Percentiles rank a stretch among this genome's conserved stretches.
Conservation (phyloP, 305 asterid species). For the Nicotiana rustica region DNA sequence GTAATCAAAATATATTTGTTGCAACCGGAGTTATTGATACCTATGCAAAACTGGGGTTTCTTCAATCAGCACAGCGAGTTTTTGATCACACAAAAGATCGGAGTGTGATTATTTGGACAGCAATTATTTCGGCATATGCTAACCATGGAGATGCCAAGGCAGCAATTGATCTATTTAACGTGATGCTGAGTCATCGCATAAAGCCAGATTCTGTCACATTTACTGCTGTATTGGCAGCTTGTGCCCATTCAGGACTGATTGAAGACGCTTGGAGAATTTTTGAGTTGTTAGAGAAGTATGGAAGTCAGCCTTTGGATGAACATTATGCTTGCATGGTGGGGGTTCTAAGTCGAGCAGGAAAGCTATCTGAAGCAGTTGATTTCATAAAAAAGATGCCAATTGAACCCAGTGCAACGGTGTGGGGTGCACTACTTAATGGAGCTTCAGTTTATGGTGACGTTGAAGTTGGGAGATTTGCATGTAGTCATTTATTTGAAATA, state of each 20-base stretch:
- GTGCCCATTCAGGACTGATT: slow-evolving; percentile 85
- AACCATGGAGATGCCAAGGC: slow-evolving; percentile 73
- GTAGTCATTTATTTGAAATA: slow-evolving; percentile 60
- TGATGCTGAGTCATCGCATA: slow-evolving; percentile 62
- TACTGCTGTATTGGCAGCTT: slow-evolving; percentile 80
- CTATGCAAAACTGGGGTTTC: slow-evolving; percentile 81
- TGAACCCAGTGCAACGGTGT: slow-evolving; percentile 69
- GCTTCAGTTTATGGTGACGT: slow-evolving; percentile 72
- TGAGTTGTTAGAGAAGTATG: slow-evolving; percentile 53
- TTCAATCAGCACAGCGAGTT: slow-evolving; percentile 62
- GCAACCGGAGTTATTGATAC: slow-evolving; percentile 74
- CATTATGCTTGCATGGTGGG: slow-evolving; percentile 84
- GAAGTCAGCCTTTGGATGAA: slow-evolving; percentile 63
- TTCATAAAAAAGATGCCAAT: slow-evolving; percentile 73
- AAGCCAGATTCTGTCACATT: slow-evolving; percentile 78
- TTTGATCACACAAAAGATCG: slow-evolving; percentile 60
- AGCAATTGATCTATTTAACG: slow-evolving; percentile 65
- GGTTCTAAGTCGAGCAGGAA: slow-evolving; percentile 74
- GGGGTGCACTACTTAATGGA: slow-evolving; percentile 91
- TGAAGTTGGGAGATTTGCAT: slow-evolving; percentile 70
- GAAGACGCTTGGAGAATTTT: slow-evolving; percentile 67
- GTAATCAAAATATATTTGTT: slow-evolving; percentile 64
- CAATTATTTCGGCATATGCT: slow-evolving; percentile 85
- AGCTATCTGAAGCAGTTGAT: slow-evolving; percentile 68
- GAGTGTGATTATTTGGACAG: slow-evolving; percentile 85